phyloP scores from a whole-genome alignment of 345 rosid species.

The Gossypioides kirkii region DNA sequence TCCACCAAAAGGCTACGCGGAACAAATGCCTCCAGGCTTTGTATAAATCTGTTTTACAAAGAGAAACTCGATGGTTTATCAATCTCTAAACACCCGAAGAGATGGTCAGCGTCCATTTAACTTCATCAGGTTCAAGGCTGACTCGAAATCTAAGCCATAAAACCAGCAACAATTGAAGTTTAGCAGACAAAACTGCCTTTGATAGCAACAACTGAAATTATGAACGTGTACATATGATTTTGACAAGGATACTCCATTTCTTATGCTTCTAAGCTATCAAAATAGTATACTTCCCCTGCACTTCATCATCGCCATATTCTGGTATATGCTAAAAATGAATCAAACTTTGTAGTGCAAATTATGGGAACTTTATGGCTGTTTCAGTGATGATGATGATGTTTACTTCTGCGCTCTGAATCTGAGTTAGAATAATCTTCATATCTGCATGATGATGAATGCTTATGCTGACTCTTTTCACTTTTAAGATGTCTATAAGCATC shows the following conservation, averaged over 20 bases:
- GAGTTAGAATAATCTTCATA: constrained; percentile 16
- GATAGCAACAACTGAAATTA: no score
- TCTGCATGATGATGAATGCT: constrained; percentile 10
- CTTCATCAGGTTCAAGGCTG: not conserved
- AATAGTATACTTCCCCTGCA: not conserved
- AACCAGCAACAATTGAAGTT: no score
- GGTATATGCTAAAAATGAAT: not conserved
- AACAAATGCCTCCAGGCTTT: not conserved
- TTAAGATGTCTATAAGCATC: constrained; percentile 14
- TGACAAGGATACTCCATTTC: constrained; percentile 4
- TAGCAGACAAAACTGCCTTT: no score
- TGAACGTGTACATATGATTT: not conserved
- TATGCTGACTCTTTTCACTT: constrained; percentile 17
- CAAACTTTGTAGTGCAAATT: not conserved
- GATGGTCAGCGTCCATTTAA: no score
- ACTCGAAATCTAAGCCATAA: not conserved
- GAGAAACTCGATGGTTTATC: not conserved
- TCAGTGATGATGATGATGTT: constrained; percentile 3
- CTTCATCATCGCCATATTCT: not conserved
- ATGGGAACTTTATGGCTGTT: not conserved
- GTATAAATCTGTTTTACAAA: not conserved
- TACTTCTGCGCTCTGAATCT: constrained; percentile 15
- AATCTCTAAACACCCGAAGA: no score
- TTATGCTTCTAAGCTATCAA: constrained; percentile 3
- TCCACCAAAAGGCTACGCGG: not conserved